Evolutionary conservation across 805 yeast species (phyloP).

Genomic region (Groenewaldozyma tartarivorans): DNA sequence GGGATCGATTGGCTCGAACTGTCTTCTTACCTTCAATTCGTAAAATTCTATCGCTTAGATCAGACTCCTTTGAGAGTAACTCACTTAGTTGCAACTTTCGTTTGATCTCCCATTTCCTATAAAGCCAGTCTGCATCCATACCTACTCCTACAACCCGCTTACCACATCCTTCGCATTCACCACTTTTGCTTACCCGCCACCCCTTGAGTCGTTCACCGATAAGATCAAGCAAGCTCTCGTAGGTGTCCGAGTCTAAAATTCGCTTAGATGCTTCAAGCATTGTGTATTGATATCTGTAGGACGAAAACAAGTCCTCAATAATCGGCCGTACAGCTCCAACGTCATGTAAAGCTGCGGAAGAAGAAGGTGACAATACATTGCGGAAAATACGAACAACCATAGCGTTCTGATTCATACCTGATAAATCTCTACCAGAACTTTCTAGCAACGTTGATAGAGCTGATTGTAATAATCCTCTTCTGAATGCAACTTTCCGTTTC

Average conservation of each 20-base stretch:
- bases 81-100: slow-evolving; percentile 7
- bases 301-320: slow-evolving; percentile 51
- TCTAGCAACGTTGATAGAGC: slow-evolving; percentile 22
- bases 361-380: slow-evolving; percentile 28
- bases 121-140: slow-evolving; percentile 38
- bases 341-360: slow-evolving; percentile 37
- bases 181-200: slow-evolving; percentile 45
- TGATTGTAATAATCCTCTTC: slow-evolving; percentile 11
- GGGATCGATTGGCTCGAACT: slow-evolving; percentile 2
- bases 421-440: slow-evolving; percentile 26
- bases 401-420: slow-evolving; percentile 13
- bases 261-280: slow-evolving; percentile 42
- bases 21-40: slow-evolving; percentile 6
- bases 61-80: slow-evolving; percentile 1
- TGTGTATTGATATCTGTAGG: slow-evolving; percentile 55
- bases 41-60: not conserved
- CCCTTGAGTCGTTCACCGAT: slow-evolving; percentile 43
- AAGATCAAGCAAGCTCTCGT: slow-evolving; percentile 35
- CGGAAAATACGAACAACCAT: slow-evolving; percentile 48
- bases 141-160: slow-evolving; percentile 62
- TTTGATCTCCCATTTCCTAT: slow-evolving; percentile 27
- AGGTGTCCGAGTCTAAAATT: slow-evolving; percentile 50
- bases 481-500: slow-evolving; percentile 3
- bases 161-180: slow-evolving; percentile 71
- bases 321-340: slow-evolving; percentile 51